Evolutionary conservation across 768 basidiomycete genomes (phyloP), one percentile per base, ranked within the genome.

Genomic region (Amanita subjunquillea): DNA sequence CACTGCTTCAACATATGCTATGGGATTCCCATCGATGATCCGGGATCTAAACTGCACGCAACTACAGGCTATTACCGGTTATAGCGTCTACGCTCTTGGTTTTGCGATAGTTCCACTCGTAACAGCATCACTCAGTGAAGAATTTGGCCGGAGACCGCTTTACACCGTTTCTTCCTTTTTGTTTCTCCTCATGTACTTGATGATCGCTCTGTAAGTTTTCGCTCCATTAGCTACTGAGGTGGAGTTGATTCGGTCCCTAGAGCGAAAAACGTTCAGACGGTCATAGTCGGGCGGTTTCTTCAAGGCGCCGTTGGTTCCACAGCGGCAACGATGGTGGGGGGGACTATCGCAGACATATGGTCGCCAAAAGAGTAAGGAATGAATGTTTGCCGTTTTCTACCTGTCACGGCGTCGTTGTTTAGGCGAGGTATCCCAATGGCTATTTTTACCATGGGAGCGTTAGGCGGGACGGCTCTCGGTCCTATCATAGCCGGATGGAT

Each of bases 391-490:
- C 9, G 2, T 45, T 52, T 12, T 30, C 22, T 52, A 7, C 23
- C 9, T 17, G 22, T 46, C 48, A 9, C 37, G 13, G 12, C 38
- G 34, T 9, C 45, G 36, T n/a, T n/a, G 27, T 17, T 8, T 53
- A 88, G 85, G 45, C 85, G 89, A 3, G 87, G 87, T 1, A 59
- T 85, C 1, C 88, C 88, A 0, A 91, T 91, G 87, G 72, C 84
- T 0, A 61, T 86, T 1, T 94, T 89, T 62, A 71, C 85, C 0
- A 58, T 81, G 4, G 68, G 72, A 0, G 85, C 81, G 0, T 60
- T 90, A 8, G 76, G 74, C 2, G 82, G 79, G 0, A 79, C 76
- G 0, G 85, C 81, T 0, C 34, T 89, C 1, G 88, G 81, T 2
- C 82, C 87, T 0, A 61, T 85, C 0, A 61, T 75, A 3, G 78